Evolutionary conservation across 352 stramenopile species (phyloP).

Genomic region (Globisporangium splendens): DNA sequence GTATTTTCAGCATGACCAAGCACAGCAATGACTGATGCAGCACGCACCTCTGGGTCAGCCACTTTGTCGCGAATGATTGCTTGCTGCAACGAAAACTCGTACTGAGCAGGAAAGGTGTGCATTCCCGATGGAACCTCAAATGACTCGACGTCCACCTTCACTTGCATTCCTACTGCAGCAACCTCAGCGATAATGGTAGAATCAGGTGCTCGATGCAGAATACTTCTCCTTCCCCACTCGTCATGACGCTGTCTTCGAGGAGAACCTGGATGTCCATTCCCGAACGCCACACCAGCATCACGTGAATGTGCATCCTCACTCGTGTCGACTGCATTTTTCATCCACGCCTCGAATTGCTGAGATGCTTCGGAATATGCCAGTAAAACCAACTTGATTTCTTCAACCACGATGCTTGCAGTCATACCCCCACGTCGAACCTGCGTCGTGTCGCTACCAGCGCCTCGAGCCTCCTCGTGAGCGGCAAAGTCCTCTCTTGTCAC

Average conservation of each 20-base stretch:
- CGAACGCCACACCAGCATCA: constrained; percentile 9
- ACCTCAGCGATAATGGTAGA: constrained; percentile 34
- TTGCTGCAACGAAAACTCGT: constrained; percentile 43
- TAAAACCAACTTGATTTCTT: constrained; percentile 49
- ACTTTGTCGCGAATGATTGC: constrained; percentile 42
- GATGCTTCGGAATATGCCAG: constrained; percentile 39
- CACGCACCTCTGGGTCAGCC: constrained; percentile 36
- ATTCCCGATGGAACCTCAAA: constrained; percentile 5
- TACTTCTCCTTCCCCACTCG: constrained; percentile 10
- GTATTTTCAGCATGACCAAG: not conserved
- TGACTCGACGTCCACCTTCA: constrained; percentile 18
- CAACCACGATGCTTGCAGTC: constrained; percentile 24
- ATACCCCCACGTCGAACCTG: constrained; percentile 1
- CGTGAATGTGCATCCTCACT: constrained; percentile 15
- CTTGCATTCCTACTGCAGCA: constrained; percentile 20
- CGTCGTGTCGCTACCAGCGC: too few species aligned
- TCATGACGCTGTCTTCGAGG: constrained; percentile 18
- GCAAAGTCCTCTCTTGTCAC: constrained; percentile 6
- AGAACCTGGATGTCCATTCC: constrained; percentile 12
- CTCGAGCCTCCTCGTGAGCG: not conserved
- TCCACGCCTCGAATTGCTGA: constrained; percentile 49
- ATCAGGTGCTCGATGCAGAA: constrained; percentile 5
- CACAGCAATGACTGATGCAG: not conserved
- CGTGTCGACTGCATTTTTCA: constrained; percentile 30
- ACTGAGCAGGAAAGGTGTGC: constrained; percentile 18